Evolutionary conservation across 164 flowering plant genomes (phyloP).

Genomic region (Platanus orientalis): DNA sequence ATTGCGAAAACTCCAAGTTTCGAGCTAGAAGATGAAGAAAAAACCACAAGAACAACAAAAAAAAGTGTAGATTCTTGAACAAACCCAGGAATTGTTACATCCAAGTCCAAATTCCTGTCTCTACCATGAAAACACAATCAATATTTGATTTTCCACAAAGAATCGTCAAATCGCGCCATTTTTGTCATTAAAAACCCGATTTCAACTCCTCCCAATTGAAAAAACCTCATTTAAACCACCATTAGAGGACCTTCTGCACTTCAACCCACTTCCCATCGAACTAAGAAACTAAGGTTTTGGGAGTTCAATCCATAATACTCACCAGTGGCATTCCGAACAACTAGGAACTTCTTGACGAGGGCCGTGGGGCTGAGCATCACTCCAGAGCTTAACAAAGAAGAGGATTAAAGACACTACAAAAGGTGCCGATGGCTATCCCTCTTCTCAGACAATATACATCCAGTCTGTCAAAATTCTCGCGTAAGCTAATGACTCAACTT

Average conservation of each 20-base stretch:
- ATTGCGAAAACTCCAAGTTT: background rate
- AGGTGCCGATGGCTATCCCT: constrained; percentile 72
- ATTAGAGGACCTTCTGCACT: constrained; percentile 1
- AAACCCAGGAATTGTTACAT: background rate
- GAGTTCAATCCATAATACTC: no score
- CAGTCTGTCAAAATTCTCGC: no score
- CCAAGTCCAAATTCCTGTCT: background rate
- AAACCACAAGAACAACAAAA: background rate
- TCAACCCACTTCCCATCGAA: background rate
- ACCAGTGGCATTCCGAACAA: constrained; percentile 96
- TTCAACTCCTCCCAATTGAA: background rate
- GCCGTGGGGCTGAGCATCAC: constrained; percentile 89
- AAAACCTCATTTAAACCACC: background rate
- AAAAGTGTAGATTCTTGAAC: background rate
- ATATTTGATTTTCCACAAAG: background rate
- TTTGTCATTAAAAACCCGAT: background rate
- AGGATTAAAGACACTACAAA: constrained; percentile 69
- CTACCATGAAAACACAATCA: background rate
- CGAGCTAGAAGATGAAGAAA: background rate
- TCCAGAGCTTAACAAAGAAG: constrained; percentile 86
- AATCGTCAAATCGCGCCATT: background rate
- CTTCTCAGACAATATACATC: no score
- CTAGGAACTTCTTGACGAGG: constrained; percentile 76
- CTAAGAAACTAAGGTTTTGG: no score
- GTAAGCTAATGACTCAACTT: no score